phyloP scores from a whole-genome alignment of 192 early-diverging fungal genomes.

The Coemansia sp. region DNA sequence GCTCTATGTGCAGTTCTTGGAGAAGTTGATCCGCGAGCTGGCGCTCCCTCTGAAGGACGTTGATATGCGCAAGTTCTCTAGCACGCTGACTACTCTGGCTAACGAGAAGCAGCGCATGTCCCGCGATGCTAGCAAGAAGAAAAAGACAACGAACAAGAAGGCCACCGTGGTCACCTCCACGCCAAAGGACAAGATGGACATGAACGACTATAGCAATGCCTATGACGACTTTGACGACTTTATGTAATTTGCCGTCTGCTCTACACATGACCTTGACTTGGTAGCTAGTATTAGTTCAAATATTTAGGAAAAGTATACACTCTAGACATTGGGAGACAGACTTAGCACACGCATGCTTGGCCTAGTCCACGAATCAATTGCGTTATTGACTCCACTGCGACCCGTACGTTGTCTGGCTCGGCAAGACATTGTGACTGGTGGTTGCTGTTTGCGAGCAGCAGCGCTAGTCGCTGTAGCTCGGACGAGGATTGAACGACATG shows the following conservation, averaged over 20 bases:
- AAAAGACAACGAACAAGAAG: constrained; percentile 69
- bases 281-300: background rate
- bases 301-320: background rate
- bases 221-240: constrained; percentile 63
- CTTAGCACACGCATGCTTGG: constrained; percentile 13
- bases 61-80: constrained; percentile 66
- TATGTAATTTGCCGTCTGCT: constrained; percentile 46
- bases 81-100: constrained; percentile 66
- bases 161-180: constrained; percentile 28
- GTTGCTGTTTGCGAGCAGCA: background rate
- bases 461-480: constrained; percentile 17
- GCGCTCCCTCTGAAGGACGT: constrained; percentile 62
- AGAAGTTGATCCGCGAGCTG: constrained; percentile 68
- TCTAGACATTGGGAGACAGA: background rate
- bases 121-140: constrained; percentile 65
- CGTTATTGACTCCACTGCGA: constrained; percentile 12
- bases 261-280: background rate
- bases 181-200: constrained; percentile 36
- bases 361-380: constrained; percentile 17
- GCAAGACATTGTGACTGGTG: background rate
- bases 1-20: constrained; percentile 62
- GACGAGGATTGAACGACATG: constrained; percentile 34
- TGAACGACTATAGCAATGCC: constrained; percentile 60
- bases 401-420: background rate
- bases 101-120: constrained; percentile 74